Conservation (phyloP, 2,329 filamentous ascomycete genomes). For the Cylindrodendrum hubeiense region DNA sequence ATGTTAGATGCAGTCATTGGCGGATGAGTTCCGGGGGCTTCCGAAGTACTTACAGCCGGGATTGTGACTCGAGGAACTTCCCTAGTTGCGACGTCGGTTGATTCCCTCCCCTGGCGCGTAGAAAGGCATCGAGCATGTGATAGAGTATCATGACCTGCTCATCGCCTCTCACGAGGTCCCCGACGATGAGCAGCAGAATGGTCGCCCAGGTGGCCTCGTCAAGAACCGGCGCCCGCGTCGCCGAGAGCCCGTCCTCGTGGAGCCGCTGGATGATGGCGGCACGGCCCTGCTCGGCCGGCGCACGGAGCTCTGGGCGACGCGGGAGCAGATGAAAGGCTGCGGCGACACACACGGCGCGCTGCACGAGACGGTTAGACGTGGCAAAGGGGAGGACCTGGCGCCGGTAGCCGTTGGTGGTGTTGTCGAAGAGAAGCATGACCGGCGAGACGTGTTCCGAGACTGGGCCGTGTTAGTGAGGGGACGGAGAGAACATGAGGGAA, state of each 20-base stretch:
- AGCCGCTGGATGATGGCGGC: constrained; percentile 28
- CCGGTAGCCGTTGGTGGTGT: constrained; percentile 25
- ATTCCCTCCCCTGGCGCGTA: constrained; percentile 12
- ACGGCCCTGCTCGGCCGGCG: constrained; percentile 27
- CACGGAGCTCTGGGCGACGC: constrained; percentile 22
- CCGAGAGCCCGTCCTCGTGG: constrained; percentile 19
- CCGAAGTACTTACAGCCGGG: constrained; percentile 10
- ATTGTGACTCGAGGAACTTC: constrained; percentile 22
- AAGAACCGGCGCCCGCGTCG: constrained; percentile 3
- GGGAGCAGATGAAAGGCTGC: constrained; percentile 26
- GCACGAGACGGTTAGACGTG: constrained; percentile 17
- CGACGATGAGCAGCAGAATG: constrained; percentile 24
- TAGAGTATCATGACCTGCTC: constrained; percentile 31
- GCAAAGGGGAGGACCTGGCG: constrained; percentile 22
- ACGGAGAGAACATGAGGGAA: neutral
- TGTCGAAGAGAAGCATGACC: constrained; percentile 26
- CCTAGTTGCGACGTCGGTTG: constrained; percentile 1
- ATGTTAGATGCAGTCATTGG: neutral
- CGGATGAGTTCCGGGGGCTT: too few relatives aligned
- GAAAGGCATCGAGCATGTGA: constrained; percentile 27
- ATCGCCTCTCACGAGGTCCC: constrained; percentile 21
- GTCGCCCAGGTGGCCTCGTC: constrained; percentile 27
- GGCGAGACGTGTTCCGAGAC: constrained; percentile 25
- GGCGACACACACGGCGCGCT: constrained; percentile 27
- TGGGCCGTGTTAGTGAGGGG: neutral